These are phyloP conservation scores for Sanghuangporus baumii DNA, from an alignment of 1,284 basidiomycete species.

Conservation along the genomic window DNA sequence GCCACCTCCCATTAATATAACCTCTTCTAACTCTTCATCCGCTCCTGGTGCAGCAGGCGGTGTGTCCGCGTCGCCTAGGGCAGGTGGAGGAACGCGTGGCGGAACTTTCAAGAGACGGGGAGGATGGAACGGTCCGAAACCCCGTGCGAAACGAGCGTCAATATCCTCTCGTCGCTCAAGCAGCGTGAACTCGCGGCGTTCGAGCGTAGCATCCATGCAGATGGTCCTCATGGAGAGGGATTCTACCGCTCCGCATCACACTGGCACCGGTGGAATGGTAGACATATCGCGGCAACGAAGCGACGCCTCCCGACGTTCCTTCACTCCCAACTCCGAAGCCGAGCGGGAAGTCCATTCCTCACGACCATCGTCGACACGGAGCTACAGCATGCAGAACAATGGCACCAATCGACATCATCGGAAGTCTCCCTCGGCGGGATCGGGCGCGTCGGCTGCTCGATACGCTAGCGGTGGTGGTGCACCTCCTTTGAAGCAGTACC, in stretches of 20 bases:
- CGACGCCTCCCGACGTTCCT: constrained; percentile 52
- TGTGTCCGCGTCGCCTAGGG: constrained; percentile 16
- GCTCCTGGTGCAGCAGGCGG: neutral
- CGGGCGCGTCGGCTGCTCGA: constrained; percentile 54
- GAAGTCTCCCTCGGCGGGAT: constrained; percentile 72
- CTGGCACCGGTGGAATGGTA: constrained; percentile 31
- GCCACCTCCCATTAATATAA: constrained; percentile 8
- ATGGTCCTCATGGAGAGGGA: constrained; percentile 39
- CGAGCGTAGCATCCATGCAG: constrained; percentile 62
- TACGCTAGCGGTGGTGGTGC: constrained; percentile 36
- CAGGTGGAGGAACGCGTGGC: constrained; percentile 28
- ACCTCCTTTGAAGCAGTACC: constrained; percentile 62
- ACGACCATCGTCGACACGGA: constrained; percentile 68
- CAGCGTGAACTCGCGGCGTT: constrained; percentile 74
- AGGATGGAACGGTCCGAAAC: constrained; percentile 33
- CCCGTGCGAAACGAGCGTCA: constrained; percentile 56
- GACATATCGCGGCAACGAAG: constrained; percentile 34
- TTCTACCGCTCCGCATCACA: constrained; percentile 35
- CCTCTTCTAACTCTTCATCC: neutral
- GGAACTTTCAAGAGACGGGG: constrained; percentile 41
- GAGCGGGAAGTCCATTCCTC: constrained; percentile 70
- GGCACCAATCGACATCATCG: constrained; percentile 39
- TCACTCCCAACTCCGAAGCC: constrained; percentile 62
- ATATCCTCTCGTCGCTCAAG: constrained; percentile 73
- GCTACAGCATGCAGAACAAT: constrained; percentile 46